Base-by-base conservation (phyloP, 495 filamentous ascomycete genomes). In the Penicillium steckii region DNA sequence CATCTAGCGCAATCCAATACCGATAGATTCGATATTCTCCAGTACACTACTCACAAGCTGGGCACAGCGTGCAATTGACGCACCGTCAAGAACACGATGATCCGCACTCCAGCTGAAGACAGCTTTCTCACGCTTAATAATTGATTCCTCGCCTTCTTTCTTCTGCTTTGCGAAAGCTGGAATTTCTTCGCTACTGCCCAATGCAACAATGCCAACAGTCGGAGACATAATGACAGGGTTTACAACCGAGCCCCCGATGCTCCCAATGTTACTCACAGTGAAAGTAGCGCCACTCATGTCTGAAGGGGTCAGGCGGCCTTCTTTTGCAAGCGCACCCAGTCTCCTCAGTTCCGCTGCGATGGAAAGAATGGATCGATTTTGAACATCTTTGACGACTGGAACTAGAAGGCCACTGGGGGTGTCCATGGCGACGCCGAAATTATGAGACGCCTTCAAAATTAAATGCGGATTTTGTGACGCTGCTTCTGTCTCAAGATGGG, bases 261-360 rank as follows among this genome's bases (percentile, higher is more conserved):
- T 47, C 3, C 44, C 44, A 24, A 47, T 33, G 10, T 47, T 47
- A 10, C 44, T 47, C n/a, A 47, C 38, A 23, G 38, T 41, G 38
- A 41, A 41, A n/a, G 18, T 41, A 13, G 38, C 38, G 8, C 38
- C 38, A 9, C 8, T 41, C 7, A 41, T 22, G 12, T 41, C 18
- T 9, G 18, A 23, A 12, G 38, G 38, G 8, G 18, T 41, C 18
- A 41, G 21, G n/a, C 9, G 18, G 13, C 38, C 38, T 23, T 41
- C 38, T 23, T 24, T 23, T 12, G 24, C 29, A 2, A 47, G 2
- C 10, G 29, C 13, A 2, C 8, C 8, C 8, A 47, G 29, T 10
- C 44, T 15, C 7, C 21, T 15, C 5, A 47, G 0, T 24, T 47
- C 44, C 9, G 26, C 18, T 13, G 44, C 44, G 22, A 47, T 25